Percentiles rank a stretch among this genome's conserved stretches.
Evolutionary conservation across 2,329 filamentous ascomycete genomes (phyloP).

Genomic region (Lachnellula occidentalis): DNA sequence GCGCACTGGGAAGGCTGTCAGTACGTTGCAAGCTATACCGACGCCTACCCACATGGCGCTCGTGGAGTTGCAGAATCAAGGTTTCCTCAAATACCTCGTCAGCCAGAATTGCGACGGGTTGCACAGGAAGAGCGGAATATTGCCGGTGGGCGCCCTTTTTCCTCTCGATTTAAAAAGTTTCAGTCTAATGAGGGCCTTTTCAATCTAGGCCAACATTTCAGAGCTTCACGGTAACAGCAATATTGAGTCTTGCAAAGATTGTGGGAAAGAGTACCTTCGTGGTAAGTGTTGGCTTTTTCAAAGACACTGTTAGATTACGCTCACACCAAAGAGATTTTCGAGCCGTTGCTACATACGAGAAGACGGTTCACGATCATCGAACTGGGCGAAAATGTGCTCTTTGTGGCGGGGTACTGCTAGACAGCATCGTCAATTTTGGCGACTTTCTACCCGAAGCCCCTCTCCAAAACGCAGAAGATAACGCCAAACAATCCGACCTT

Average conservation of each 20-base stretch:
- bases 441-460: slow-evolving; percentile 33
- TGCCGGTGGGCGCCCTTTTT: slow-evolving; percentile 32
- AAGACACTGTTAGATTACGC: slow-evolving; percentile 8
- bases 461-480: slow-evolving; percentile 31
- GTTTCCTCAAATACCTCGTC: slow-evolving; percentile 38
- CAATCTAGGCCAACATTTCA: slow-evolving; percentile 36
- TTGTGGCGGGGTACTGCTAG: slow-evolving; percentile 36
- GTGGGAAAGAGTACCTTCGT: slow-evolving; percentile 42
- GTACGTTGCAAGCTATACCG: slow-evolving; percentile 40
- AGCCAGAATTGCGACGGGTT: slow-evolving; percentile 43
- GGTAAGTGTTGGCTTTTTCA: slow-evolving; percentile 17
- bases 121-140: slow-evolving; percentile 41
- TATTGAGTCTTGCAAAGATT: slow-evolving; percentile 39
- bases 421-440: slow-evolving; percentile 43
- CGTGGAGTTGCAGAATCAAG: slow-evolving; percentile 38
- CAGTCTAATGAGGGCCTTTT: neutral
- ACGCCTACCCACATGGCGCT: slow-evolving; percentile 44
- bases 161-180: neutral
- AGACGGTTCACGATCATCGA: slow-evolving; percentile 39
- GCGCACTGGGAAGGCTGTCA: slow-evolving; percentile 29
- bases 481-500: slow-evolving; percentile 39
- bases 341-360: slow-evolving; percentile 39
- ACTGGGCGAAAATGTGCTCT: slow-evolving; percentile 40
- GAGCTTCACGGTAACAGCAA: slow-evolving; percentile 46
- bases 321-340: slow-evolving; percentile 34